These are phyloP conservation scores for Cyberlindnera veronae DNA, from an alignment of 805 yeast genomes.

Conservation along the genomic window DNA sequence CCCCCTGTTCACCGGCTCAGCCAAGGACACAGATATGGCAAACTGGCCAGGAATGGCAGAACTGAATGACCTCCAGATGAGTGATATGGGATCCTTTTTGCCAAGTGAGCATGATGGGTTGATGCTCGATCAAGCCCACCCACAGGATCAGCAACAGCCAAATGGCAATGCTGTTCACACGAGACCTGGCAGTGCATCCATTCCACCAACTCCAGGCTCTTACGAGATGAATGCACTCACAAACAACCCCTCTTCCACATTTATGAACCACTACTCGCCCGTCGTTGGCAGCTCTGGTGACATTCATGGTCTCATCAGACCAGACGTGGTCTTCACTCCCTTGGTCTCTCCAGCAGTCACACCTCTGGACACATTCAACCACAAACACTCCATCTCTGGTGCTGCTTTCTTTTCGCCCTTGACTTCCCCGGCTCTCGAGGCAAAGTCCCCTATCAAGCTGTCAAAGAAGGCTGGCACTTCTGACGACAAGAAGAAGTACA, in stretches of 20 bases:
- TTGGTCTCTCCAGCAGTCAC: constrained; percentile 74
- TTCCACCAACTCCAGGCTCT: constrained; percentile 26
- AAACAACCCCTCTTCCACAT: constrained; percentile 8
- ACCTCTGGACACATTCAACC: constrained; percentile 42
- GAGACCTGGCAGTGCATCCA: background rate
- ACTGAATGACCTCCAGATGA: constrained; percentile 10
- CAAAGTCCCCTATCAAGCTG: constrained; percentile 29
- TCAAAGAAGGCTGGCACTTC: constrained; percentile 23
- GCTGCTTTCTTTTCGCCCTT: constrained; percentile 41
- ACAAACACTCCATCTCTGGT: constrained; percentile 9
- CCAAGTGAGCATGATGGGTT: constrained; percentile 3
- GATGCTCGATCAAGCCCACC: background rate
- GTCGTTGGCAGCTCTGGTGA: constrained; percentile 9
- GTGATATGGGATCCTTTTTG: constrained; percentile 11
- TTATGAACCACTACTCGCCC: constrained; percentile 20
- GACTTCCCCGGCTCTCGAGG: constrained; percentile 67
- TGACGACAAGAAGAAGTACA: constrained; percentile 25
- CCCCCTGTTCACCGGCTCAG: background rate
- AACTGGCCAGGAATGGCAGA: constrained; percentile 10
- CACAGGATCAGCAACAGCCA: background rate
- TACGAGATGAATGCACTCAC: constrained; percentile 16
- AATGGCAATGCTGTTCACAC: background rate
- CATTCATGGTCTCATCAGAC: constrained; percentile 34
- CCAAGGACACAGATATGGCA: constrained; percentile 1
- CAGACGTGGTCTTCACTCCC: constrained; percentile 70